These are phyloP conservation scores for Rhodosporidiobolus sp. DNA, from an alignment of 768 basidiomycete genomes.

Conservation along the genomic window DNA sequence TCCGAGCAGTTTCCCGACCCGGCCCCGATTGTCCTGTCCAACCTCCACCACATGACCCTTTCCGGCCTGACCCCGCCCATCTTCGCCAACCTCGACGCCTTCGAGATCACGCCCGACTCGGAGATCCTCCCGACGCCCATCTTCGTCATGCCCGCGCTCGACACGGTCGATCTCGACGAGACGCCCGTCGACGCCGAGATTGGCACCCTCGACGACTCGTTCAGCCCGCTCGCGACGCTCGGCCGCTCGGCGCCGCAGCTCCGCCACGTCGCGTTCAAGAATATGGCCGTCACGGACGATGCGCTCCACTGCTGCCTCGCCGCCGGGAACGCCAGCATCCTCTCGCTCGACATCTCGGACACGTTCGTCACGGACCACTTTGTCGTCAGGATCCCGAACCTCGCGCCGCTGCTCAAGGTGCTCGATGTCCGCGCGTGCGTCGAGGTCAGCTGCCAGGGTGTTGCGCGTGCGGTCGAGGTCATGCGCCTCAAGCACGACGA, in stretches of 20 bases:
- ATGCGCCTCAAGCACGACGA: conserved; percentile 5
- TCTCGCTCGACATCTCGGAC: conserved; percentile 11
- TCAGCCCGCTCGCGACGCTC: conserved; percentile 8
- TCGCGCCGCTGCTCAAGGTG: conserved; percentile 5
- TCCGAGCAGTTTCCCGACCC: neutral
- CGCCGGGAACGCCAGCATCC: conserved; percentile 5
- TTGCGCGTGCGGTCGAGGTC: conserved; percentile 35
- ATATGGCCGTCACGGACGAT: neutral
- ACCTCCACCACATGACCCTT: neutral
- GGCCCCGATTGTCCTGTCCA: conserved; percentile 15
- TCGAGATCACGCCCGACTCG: neutral
- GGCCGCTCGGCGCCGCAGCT: conserved; percentile 21
- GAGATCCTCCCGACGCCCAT: conserved; percentile 20
- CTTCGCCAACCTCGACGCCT: conserved; percentile 14
- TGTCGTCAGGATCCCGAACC: conserved; percentile 13
- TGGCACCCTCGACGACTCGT: neutral
- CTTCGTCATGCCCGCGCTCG: conserved; percentile 30
- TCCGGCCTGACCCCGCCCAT: conserved; percentile 11
- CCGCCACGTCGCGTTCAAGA: neutral
- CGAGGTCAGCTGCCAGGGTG: conserved; percentile 15
- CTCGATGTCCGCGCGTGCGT: conserved; percentile 25
- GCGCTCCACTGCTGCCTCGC: conserved; percentile 14
- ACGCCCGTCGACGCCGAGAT: conserved; percentile 1
- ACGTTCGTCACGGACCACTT: conserved; percentile 19
- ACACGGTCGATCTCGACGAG: neutral